Evolutionary conservation across 305 asterid species (phyloP), one percentile per base, ranked within the genome.

Genomic region (Fraxinus paxiana): DNA sequence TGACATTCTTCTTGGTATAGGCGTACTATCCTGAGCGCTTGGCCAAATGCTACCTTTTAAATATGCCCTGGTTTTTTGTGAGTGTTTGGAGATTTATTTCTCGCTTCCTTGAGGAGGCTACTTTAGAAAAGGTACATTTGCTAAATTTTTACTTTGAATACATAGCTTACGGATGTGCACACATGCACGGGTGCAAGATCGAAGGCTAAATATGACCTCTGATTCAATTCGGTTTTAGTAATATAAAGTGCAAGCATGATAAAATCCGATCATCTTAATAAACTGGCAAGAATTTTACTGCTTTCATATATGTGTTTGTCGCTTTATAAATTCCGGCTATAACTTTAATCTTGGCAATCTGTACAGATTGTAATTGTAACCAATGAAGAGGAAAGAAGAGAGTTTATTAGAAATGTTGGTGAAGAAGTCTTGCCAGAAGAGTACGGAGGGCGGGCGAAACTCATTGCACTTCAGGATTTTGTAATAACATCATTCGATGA

Each of bases 11-110:
- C 10, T 79, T 63, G 46, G 69, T 38, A 5, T 70, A 92, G 98
- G 90, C 92, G 9, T 93, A 94, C 70, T 94, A 94, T 83, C 98
- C 98, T 0, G 97, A 94, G 86, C 92, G 98, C 77, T 84, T 93
- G 78, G 91, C 92, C 35, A 87, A 89, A 79, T 75, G 76, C 65
- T 87, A 86, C 84, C n/a, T 87, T 18, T n/a, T 84, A 65, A 59
- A 88, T 41, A 87, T 85, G 88, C 89, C 89, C 5, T 38, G 77
- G 43, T 86, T 88, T 85, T 88, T 88, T 70, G 89, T 78, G 22
- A 80, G 87, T 1, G 79, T 92, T 5, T 94, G 98, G 98, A 89
- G 76, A 85, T 51, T 93, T 22, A 84, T 94, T 78, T 89, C 92
- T 12, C 91, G 88, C 73, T 91, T 91, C 74, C 88, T 94, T 24